Base-by-base conservation (phyloP, 1,139 yeast genomes). In the Saccharomyces hybrid region DNA sequence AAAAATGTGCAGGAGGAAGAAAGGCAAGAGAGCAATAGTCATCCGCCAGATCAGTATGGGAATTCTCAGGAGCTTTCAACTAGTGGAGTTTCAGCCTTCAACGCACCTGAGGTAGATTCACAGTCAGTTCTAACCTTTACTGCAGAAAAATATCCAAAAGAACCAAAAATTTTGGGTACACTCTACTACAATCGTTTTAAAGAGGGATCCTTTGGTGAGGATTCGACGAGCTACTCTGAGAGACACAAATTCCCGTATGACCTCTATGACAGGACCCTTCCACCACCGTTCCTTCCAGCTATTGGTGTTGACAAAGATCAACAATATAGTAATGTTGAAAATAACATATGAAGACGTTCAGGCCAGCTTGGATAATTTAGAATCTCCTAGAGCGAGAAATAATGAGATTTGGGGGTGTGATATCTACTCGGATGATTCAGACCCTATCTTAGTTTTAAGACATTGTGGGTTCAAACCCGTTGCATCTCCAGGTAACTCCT, bases 351-450 rank as follows among this genome's bases (percentile, higher is more conserved):
- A 60, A 50, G 66, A 63, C 52, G 53, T 65, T n/a, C 53, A 48
- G 14, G 49, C 56, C 14, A 58, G 29, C 73, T 76, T 42, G 72
- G 75, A 52, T n/a, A 51, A 47, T 12, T 44, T 49, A 8, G 52
- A 53, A 2, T 53, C 57, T 24, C 61, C 60, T 19, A 59, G 71
- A 38, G 51, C 59, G 14, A 67, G 66, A 44, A 76, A 79, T 57
- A 74, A 96, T 47, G 80, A 81, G 54, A 65, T 90, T 1, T 93
- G 98, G 98, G 99, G 99, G 2, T 88, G 96, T 0, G 90, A 86
- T 53, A 75, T 93, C 2, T 93, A 91, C 70, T 88, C 97, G 1
- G 98, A 93, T 69, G 99, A 93, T 70, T 86, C 96, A 1, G 96
- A 93, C 67, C 73, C 91, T 3, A 78, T 93, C 47, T 77, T 88